Evolutionary conservation across 176 grass and related monocot genomes (phyloP).

Genomic region (Typha latifolia): DNA sequence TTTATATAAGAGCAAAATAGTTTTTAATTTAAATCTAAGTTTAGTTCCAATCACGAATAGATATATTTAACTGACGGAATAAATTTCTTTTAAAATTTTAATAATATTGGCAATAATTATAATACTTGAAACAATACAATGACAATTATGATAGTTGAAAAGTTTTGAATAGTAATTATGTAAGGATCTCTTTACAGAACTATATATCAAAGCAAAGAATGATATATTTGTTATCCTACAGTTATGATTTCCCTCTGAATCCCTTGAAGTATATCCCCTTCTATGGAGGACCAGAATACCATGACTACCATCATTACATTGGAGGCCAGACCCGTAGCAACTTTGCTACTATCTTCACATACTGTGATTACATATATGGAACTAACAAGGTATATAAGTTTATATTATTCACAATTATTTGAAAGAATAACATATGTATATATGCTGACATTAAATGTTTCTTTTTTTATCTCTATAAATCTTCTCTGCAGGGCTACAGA

Average conservation of each 20-base stretch:
- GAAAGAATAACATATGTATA: not conserved
- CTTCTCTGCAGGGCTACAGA: conserved; percentile 61
- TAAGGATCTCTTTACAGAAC: too few species aligned
- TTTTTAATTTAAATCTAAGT: too few species aligned
- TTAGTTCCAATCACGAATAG: too few species aligned
- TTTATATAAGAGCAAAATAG: too few species aligned
- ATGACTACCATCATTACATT: conserved; percentile 95
- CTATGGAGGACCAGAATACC: conserved; percentile 91
- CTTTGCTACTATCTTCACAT: conserved; percentile 90
- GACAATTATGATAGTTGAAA: too few species aligned
- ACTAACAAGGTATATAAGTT: conserved; percentile 62
- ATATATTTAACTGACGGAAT: not conserved
- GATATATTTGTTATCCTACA: conserved; percentile 20
- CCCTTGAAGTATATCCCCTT: conserved; percentile 89
- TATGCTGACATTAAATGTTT: too few species aligned
- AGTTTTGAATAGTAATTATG: too few species aligned
- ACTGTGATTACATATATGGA: conserved; percentile 89
- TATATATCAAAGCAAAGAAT: not conserved
- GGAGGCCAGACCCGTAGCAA: conserved; percentile 90
- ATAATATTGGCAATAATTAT: not conserved
- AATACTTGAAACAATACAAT: too few species aligned
- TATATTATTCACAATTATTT: not conserved
- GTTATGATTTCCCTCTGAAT: conserved; percentile 83
- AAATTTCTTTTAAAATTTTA: not conserved
- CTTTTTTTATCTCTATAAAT: conserved; percentile 17